These are phyloP conservation scores for Boehmeria nivea DNA, from an alignment of 306 rosid genomes.

Conservation along the genomic window DNA sequence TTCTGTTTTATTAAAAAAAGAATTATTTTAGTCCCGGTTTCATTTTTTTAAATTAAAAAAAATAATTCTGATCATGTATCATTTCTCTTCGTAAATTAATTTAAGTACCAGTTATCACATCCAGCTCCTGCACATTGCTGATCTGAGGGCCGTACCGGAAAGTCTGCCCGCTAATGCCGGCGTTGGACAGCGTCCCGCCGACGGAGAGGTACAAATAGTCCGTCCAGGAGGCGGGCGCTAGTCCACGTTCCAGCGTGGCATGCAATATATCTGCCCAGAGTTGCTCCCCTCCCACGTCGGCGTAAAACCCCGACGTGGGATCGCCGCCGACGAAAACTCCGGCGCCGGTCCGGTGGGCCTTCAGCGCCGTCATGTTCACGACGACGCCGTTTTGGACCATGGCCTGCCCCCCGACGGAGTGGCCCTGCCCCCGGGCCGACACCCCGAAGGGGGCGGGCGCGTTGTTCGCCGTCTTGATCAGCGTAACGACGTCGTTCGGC, in stretches of 20 bases:
- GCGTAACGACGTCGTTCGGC: conserved; percentile 30
- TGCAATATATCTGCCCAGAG: conserved; percentile 56
- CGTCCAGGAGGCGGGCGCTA: conserved; percentile 66
- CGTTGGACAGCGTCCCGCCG: conserved; percentile 76
- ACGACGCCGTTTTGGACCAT: conserved; percentile 64
- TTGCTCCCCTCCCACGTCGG: conserved; percentile 67
- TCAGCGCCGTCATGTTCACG: conserved; percentile 46
- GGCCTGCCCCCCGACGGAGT: conserved; percentile 63
- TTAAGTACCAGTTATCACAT: conserved; percentile 57
- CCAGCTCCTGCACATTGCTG: conserved; percentile 57
- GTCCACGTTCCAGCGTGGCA: conserved; percentile 45
- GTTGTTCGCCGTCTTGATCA: conserved; percentile 39
- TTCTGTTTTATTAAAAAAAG: too few species aligned
- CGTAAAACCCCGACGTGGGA: conserved; percentile 35
- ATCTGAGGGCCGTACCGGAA: conserved; percentile 79
- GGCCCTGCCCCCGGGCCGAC: conserved; percentile 65
- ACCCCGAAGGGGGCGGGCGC: conserved; percentile 36
- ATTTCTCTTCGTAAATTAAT: too few species aligned
- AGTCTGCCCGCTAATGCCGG: conserved; percentile 58
- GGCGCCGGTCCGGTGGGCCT: conserved; percentile 13
- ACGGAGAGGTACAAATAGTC: conserved; percentile 61
- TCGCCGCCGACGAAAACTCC: conserved; percentile 26
- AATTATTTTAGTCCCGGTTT: too few species aligned
- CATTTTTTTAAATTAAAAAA: too few species aligned
- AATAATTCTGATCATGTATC: too few species aligned